These are phyloP conservation scores for Ganoderma lingzhi DNA, from an alignment of 1,284 basidiomycete species.

Conservation along the genomic window DNA sequence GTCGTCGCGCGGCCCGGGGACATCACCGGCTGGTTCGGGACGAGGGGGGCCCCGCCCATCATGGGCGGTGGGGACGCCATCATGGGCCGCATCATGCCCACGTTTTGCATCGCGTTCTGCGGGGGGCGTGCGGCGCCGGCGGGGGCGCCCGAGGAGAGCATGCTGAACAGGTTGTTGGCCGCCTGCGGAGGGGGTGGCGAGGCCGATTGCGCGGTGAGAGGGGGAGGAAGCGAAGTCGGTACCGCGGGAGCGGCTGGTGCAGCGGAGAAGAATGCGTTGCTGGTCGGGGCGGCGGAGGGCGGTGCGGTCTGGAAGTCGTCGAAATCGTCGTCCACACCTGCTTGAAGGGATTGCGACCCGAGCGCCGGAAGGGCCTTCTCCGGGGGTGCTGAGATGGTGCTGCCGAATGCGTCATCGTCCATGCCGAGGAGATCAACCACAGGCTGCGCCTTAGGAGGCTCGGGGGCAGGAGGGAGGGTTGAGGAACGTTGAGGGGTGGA, in stretches of 20 bases:
- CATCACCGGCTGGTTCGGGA: constrained; percentile 29
- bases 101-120: constrained; percentile 30
- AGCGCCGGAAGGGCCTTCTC: constrained; percentile 69
- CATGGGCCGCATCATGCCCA: constrained; percentile 22
- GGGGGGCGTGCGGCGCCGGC: constrained; percentile 30
- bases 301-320: constrained; percentile 91
- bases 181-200: constrained; percentile 22
- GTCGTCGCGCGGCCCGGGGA: constrained; percentile 32
- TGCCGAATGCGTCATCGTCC: constrained; percentile 68
- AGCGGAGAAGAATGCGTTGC: constrained; percentile 43
- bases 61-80: constrained; percentile 32
- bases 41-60: constrained; percentile 27
- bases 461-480: constrained; percentile 53
- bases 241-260: constrained; percentile 20
- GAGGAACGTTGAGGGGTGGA: constrained; percentile 45
- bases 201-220: constrained; percentile 28
- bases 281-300: constrained; percentile 45
- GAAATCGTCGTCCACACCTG: constrained; percentile 80
- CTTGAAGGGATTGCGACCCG: constrained; percentile 29
- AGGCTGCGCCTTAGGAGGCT: constrained; percentile 49
- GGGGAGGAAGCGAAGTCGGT: constrained; percentile 30
- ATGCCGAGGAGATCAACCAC: constrained; percentile 62
- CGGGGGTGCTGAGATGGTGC: constrained; percentile 36
- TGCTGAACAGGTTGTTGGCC: constrained; percentile 34
- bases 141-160: constrained; percentile 29